Conservation (phyloP, 441 rosid species). For the Flueggea neowawraea region DNA sequence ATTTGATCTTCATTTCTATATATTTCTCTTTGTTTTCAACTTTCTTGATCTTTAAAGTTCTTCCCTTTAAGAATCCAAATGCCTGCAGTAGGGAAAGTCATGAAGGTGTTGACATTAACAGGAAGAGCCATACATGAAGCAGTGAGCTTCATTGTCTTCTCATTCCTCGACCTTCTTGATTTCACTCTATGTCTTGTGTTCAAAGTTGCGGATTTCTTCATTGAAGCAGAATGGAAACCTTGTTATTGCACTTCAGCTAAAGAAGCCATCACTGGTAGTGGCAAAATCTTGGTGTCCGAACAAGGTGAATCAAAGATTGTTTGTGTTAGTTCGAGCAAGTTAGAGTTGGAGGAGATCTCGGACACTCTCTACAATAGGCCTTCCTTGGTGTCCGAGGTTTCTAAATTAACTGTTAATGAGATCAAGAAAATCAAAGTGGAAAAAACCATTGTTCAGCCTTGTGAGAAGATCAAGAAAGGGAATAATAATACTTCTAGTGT, state of each 20-base stretch:
- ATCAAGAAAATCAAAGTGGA: constrained; percentile 37
- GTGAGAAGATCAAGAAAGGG: constrained; percentile 33
- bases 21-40: neutral
- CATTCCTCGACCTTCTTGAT: constrained; percentile 74
- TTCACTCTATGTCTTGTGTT: constrained; percentile 53
- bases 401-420: constrained; percentile 39
- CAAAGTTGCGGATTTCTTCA: constrained; percentile 63
- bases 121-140: constrained; percentile 51
- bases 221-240: constrained; percentile 85
- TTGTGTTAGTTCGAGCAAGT: constrained; percentile 44
- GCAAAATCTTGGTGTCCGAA: constrained; percentile 81
- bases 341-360: constrained; percentile 80
- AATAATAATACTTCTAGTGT: neutral
- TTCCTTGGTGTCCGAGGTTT: constrained; percentile 53
- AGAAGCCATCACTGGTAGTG: constrained; percentile 58
- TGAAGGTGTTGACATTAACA: constrained; percentile 29
- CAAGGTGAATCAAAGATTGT: constrained; percentile 73
- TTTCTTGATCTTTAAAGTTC: neutral
- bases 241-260: constrained; percentile 71
- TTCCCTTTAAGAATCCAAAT: constrained; percentile 2
- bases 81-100: constrained; percentile 31
- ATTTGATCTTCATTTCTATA: too few relatives aligned
- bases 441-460: constrained; percentile 28
- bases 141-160: constrained; percentile 78
- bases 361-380: constrained; percentile 89